Percentiles rank a stretch among this genome's conserved stretches.
phyloP scores from a whole-genome alignment of 2,329 filamentous ascomycete species.

The Neurospora sp. region DNA sequence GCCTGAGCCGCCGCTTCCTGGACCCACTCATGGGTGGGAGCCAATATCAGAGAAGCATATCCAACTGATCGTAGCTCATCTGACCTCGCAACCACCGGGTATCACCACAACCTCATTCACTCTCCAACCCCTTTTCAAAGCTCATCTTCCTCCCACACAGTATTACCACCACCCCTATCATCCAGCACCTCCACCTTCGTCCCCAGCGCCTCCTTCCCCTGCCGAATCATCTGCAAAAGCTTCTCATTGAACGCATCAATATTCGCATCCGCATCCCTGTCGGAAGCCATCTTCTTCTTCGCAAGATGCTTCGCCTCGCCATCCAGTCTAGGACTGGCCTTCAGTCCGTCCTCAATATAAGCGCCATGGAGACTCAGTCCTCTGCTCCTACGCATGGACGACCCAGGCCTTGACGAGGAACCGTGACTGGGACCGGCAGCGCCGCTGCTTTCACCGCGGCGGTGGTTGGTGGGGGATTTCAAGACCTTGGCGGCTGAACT shows the following conservation, averaged over 20 bases:
- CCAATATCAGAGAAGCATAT: not conserved
- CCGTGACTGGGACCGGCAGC: slow-evolving; percentile 25
- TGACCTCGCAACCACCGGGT: not conserved
- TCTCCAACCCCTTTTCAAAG: not conserved
- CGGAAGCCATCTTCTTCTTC: slow-evolving; percentile 59
- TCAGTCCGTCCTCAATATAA: not conserved
- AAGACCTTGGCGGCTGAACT: slow-evolving; percentile 1
- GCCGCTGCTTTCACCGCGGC: slow-evolving; percentile 34
- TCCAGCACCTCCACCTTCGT: slow-evolving; percentile 57
- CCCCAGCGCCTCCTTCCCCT: slow-evolving; percentile 79
- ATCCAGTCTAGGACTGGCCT: slow-evolving; percentile 41
- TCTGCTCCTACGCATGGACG: slow-evolving; percentile 10
- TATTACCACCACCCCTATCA: slow-evolving; percentile 32
- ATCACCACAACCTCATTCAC: not conserved
- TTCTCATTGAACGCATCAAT: slow-evolving; percentile 72
- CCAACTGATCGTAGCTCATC: not conserved
- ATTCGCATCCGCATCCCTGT: slow-evolving; percentile 67
- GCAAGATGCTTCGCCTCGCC: slow-evolving; percentile 65
- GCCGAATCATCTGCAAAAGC: slow-evolving; percentile 75
- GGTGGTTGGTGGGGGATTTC: slow-evolving; percentile 21
- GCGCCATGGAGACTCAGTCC: not conserved
- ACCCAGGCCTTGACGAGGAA: slow-evolving; percentile 12
- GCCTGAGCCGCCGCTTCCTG: not conserved
- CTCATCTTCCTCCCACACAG: slow-evolving; percentile 32
- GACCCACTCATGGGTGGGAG: not conserved